Conservation (phyloP, 2,329 filamentous ascomycete species). For the Beauveria sp. region DNA sequence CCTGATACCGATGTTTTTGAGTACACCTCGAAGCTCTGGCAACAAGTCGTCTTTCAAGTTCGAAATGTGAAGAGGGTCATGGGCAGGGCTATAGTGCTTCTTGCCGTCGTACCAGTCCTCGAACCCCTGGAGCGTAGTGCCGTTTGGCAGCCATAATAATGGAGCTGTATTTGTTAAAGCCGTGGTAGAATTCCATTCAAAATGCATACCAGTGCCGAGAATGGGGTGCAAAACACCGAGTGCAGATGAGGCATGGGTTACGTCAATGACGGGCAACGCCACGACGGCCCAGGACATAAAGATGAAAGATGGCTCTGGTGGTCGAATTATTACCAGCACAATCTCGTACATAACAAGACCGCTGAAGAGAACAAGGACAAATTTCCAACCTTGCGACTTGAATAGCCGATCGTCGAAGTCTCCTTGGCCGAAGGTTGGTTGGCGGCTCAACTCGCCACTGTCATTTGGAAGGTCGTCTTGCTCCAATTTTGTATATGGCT, state of each 20-base stretch:
- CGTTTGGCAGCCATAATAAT: slow-evolving; percentile 20
- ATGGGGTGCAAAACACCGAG: slow-evolving; percentile 20
- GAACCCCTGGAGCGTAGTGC: slow-evolving; percentile 11
- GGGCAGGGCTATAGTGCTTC: slow-evolving; percentile 26
- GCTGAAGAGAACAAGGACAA: slow-evolving; percentile 12
- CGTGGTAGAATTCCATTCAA: slow-evolving; percentile 20
- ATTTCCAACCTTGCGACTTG: neutral
- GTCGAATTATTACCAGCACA: slow-evolving; percentile 20
- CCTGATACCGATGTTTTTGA: slow-evolving; percentile 28
- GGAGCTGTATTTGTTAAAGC: slow-evolving; percentile 18
- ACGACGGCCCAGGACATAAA: slow-evolving; percentile 28
- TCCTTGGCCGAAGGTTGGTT: neutral
- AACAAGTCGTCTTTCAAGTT: slow-evolving; percentile 28
- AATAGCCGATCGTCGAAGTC: neutral
- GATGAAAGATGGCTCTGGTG: slow-evolving; percentile 23
- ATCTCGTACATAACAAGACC: slow-evolving; percentile 16
- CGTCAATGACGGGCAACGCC: slow-evolving; percentile 27
- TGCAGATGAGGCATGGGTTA: slow-evolving; percentile 23
- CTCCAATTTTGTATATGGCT: neutral
- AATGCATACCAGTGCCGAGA: slow-evolving; percentile 21
- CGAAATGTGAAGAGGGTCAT: slow-evolving; percentile 32
- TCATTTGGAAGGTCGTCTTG: neutral
- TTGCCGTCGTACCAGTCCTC: slow-evolving; percentile 22
- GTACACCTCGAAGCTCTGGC: slow-evolving; percentile 18
- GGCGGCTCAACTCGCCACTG: neutral